These are phyloP conservation scores for Angomonas deanei DNA, from an alignment of 208 protist species.

Conservation along the genomic window DNA sequence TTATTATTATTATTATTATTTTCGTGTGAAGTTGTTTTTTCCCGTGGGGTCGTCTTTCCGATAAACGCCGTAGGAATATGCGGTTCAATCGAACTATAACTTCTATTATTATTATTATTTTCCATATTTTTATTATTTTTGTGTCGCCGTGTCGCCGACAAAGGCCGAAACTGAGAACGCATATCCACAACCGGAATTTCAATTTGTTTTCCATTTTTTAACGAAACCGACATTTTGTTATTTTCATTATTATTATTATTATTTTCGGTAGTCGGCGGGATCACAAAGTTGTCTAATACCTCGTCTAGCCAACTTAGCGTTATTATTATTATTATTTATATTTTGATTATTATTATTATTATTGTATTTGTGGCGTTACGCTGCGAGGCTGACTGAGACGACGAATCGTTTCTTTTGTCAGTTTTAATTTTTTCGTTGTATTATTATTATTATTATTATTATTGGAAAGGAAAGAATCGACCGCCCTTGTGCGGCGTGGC, in stretches of 20 bases:
- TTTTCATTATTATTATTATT: not conserved
- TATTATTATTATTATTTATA: not conserved
- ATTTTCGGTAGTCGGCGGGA: not conserved
- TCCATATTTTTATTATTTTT: too few relatives aligned
- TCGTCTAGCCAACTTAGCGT: not conserved
- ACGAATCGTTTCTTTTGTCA: not conserved
- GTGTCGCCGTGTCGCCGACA: too few relatives aligned
- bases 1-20: not conserved
- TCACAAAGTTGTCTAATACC: not conserved
- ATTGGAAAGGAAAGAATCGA: not conserved
- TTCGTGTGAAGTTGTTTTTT: not conserved
- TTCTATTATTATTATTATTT: too few relatives aligned
- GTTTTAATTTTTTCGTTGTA: not conserved
- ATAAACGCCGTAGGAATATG: not conserved
- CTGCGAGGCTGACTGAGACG: not conserved
- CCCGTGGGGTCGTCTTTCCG: not conserved
- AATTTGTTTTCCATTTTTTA: not conserved
- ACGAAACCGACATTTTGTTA: not conserved
- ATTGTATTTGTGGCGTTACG: not conserved
- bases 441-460: slow-evolving; percentile 1
- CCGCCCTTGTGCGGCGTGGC: not conserved
- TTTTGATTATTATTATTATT: not conserved
- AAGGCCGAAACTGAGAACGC: not conserved
- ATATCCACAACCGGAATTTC: not conserved
- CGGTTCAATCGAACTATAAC: not conserved